Conservation (phyloP, 306 rosid genomes). For the Dryas alaskensis region DNA sequence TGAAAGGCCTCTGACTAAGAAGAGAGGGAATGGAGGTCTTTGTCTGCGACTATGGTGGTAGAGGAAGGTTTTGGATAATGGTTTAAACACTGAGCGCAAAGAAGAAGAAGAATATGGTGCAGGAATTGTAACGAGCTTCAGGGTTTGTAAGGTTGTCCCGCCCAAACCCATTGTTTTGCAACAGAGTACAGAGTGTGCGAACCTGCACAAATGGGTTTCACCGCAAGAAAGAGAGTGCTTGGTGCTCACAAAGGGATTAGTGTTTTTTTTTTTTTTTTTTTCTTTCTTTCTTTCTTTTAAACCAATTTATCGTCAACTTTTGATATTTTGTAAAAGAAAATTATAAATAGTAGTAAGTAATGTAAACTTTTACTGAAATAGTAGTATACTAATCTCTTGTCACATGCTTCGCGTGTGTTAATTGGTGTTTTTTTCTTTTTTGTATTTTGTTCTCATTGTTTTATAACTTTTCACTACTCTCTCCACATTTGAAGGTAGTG, state of each 20-base stretch:
- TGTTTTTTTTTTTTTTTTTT: too few relatives aligned
- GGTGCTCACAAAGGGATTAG: background rate
- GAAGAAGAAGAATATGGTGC: slow-evolving; percentile 37
- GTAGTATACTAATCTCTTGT: too few relatives aligned
- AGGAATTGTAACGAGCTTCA: slow-evolving; percentile 45
- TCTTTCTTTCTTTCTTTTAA: too few relatives aligned
- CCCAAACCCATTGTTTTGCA: slow-evolving; percentile 41
- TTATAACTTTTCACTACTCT: too few relatives aligned
- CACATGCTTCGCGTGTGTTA: too few relatives aligned
- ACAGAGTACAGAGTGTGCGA: background rate
- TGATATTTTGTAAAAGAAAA: too few relatives aligned
- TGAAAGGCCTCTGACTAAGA: slow-evolving; percentile 46
- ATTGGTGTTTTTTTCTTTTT: too few relatives aligned
- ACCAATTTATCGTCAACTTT: background rate
- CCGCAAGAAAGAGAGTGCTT: background rate
- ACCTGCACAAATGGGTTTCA: background rate
- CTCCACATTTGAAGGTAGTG: too few relatives aligned
- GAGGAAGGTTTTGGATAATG: slow-evolving; percentile 27
- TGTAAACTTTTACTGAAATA: too few relatives aligned
- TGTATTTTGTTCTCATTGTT: too few relatives aligned
- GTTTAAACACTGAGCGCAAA: slow-evolving; percentile 31
- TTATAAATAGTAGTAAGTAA: too few relatives aligned
- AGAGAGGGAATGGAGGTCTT: slow-evolving; percentile 31
- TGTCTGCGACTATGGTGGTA: slow-evolving; percentile 27
- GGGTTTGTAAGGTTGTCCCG: slow-evolving; percentile 43